Base-by-base conservation (phyloP, 2,329 filamentous ascomycete species). In the Pleurostoma richardsiae region DNA sequence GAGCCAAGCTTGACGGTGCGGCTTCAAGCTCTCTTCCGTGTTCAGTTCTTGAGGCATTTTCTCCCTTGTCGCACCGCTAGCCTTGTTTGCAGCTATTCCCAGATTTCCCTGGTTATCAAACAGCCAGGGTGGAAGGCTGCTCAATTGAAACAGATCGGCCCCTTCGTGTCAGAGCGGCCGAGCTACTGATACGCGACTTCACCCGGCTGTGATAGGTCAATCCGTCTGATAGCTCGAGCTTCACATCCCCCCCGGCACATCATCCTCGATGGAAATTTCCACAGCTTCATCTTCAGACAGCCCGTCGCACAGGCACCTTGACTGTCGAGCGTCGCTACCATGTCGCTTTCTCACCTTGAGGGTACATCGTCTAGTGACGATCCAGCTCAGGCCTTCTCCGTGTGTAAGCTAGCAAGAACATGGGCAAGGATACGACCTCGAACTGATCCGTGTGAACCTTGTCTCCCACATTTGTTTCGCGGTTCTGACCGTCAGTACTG, bases 61-160 rank as follows among this genome's bases (percentile, higher is more conserved):
- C 44, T 19, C 19, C 19, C 19, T 19, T 19, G 19, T 19, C 19
- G n/a, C 33, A 36, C 33, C 33, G 8, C 33, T 36, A 36, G 33
- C n/a, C 33, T 36, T 19, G n/a, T 36, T 36, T 36, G 33, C 33
- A n/a, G 33, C n/a, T 36, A 8, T 36, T n/a, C 33, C 33, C 33
- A 19, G 33, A 36, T 8, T 36, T 36, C 33, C 33, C 33, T 36
- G 33, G 33, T 36, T 36, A 36, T 36, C 33, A 36, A 36, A 36
- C 33, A 8, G 33, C 33, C 33, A 36, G 33, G 33, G n/a, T 36
- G n/a, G n/a, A 36, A n/a, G 33, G 39, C 49, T 43, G 30, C 40
- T 19, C 19, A 38, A 41, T 51, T 49, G 49, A 51, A 51, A 51
- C 49, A 40, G 43, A 46, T 41, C 49, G 40, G 29, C 49, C 30